Conservation (phyloP, 495 filamentous ascomycete species). For the Trichoderma asperelloides region DNA sequence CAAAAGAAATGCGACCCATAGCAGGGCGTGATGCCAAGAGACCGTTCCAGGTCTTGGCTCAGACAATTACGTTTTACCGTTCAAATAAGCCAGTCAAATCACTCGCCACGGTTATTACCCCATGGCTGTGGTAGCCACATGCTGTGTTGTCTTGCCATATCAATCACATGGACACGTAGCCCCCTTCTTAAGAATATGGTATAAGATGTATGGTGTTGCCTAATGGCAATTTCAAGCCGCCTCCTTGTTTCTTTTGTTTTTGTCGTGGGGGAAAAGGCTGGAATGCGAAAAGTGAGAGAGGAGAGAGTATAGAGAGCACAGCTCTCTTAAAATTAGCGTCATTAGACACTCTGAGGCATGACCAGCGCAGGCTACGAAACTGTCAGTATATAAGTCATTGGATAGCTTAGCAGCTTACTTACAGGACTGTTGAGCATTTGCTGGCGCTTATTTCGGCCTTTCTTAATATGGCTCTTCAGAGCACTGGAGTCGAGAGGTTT, state of each 20-base stretch:
- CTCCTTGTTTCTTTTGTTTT: not conserved
- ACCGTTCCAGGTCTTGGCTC: slow-evolving; percentile 5
- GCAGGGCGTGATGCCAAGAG: not conserved
- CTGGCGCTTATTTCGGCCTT: slow-evolving; percentile 79
- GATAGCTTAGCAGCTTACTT: slow-evolving; percentile 30
- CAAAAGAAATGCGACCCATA: not conserved
- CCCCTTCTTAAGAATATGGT: not conserved
- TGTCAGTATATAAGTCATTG: slow-evolving; percentile 15
- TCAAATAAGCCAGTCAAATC: not conserved
- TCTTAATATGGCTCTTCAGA: slow-evolving; percentile 98
- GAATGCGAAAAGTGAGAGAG: not conserved
- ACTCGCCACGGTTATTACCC: not conserved
- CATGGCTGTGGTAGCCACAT: not conserved
- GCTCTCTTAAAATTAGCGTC: not conserved
- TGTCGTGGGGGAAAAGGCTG: not conserved
- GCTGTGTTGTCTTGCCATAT: not conserved
- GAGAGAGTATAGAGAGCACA: not conserved
- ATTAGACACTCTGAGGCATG: slow-evolving; percentile 45
- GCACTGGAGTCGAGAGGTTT: slow-evolving; percentile 96
- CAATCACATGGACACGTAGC: slow-evolving; percentile 1
- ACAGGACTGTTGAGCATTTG: slow-evolving; percentile 92
- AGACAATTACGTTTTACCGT: not conserved
- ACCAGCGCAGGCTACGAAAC: slow-evolving; percentile 31
- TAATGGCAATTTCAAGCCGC: not conserved
- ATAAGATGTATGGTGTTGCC: not conserved